Conservation (phyloP, 306 rosid genomes). For the Fragaria vesca region DNA sequence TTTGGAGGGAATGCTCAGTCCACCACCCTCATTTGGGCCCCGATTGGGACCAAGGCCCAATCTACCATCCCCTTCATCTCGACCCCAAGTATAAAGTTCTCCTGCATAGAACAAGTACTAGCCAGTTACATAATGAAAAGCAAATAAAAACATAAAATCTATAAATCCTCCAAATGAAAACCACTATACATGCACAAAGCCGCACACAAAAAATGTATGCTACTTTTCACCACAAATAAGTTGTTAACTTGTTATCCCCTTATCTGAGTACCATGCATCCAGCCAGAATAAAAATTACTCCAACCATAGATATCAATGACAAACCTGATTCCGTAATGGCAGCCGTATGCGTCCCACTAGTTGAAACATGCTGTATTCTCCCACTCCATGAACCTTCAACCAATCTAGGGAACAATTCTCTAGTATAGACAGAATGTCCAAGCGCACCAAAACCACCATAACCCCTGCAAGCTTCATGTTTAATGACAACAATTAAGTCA, state of each 20-base stretch:
- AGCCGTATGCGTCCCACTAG: constrained; percentile 91
- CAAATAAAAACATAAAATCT: neutral
- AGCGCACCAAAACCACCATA: constrained; percentile 99
- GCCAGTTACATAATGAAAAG: neutral
- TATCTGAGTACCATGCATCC: constrained; percentile 6
- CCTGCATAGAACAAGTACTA: constrained; percentile 45
- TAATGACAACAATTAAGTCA: constrained; percentile 35
- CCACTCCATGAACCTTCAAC: constrained; percentile 86
- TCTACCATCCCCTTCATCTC: constrained; percentile 96
- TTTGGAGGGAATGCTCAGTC: constrained; percentile 76
- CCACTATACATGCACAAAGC: neutral
- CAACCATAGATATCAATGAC: neutral
- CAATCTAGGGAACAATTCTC: constrained; percentile 77
- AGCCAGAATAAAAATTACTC: neutral
- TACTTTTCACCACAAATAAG: neutral
- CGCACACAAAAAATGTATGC: constrained; percentile 6
- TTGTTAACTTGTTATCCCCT: neutral
- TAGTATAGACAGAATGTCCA: constrained; percentile 80
- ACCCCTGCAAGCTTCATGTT: constrained; percentile 87
- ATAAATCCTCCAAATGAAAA: neutral
- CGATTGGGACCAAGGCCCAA: constrained; percentile 92
- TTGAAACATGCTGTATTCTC: constrained; percentile 64
- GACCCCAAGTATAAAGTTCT: constrained; percentile 88
- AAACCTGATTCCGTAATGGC: constrained; percentile 79
- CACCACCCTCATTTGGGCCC: constrained; percentile 91